These are phyloP conservation scores for thale cress (Arabidopsis thaliana) DNA, from an alignment of 345 rosid genomes.

Conservation along the genomic window DNA sequence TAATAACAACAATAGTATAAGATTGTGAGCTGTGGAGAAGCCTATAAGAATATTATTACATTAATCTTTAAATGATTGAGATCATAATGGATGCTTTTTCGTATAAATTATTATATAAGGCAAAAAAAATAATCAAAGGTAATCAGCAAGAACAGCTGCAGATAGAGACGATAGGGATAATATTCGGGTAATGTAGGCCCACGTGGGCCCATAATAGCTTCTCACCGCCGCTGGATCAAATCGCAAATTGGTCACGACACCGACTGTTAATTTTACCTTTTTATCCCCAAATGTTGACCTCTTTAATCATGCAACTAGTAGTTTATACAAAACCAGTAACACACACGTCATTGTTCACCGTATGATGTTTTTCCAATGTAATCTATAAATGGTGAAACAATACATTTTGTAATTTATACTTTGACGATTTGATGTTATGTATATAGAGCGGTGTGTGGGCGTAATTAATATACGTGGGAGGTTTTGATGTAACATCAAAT, in stretches of 20 bases:
- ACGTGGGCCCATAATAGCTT: constrained; percentile 52
- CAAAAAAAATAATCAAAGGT: constrained; percentile 23
- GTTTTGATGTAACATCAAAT: constrained; percentile 39
- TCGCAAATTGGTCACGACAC: constrained; percentile 19
- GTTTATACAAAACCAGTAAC: constrained; percentile 1
- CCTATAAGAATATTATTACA: constrained; percentile 40
- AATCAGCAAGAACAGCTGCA: constrained; percentile 56
- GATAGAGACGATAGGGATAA: constrained; percentile 69
- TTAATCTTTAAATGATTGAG: constrained; percentile 44
- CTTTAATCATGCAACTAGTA: constrained; percentile 42
- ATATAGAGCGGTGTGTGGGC: constrained; percentile 20
- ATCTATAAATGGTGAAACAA: constrained; percentile 32
- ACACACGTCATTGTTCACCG: constrained; percentile 33
- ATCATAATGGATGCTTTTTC: constrained; percentile 45
- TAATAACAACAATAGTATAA: constrained; percentile 18
- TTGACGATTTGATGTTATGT: constrained; percentile 3
- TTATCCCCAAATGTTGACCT: constrained; percentile 50
- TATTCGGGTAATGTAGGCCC: constrained; percentile 39
- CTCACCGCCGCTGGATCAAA: constrained; percentile 54
- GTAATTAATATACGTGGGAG: constrained; percentile 33
- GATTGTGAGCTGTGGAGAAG: constrained; percentile 43
- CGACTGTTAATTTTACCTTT: constrained; percentile 35
- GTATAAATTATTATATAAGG: constrained; percentile 24
- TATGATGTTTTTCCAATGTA: not conserved
- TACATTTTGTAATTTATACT: not conserved